Evolutionary conservation across 768 basidiomycete species (phyloP).

Genomic region (Tubosaeta sp.): DNA sequence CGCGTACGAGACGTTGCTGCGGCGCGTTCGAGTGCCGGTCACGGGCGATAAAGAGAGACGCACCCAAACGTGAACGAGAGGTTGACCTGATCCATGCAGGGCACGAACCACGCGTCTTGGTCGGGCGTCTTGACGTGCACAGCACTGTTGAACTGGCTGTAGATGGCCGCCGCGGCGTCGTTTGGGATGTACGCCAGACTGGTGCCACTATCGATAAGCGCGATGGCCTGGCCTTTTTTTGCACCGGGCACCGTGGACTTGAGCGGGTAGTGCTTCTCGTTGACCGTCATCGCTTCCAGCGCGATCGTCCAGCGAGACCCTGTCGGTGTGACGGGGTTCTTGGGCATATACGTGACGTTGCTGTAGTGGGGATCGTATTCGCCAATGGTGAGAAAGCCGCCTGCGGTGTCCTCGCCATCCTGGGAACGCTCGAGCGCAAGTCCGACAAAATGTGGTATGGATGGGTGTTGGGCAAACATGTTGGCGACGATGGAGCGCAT

Average conservation of each 20-base stretch:
- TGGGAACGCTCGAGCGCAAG: conserved; percentile 40
- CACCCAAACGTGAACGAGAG: conserved; percentile 23
- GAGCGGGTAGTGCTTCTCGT: conserved; percentile 26
- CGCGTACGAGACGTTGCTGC: conserved; percentile 26
- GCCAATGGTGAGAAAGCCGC: conserved; percentile 40
- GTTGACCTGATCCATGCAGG: conserved; percentile 28
- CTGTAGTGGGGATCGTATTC: conserved; percentile 37
- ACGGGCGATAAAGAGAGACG: background rate
- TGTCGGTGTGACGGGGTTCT: conserved; percentile 33
- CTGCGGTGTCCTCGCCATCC: conserved; percentile 37
- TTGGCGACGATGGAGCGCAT: conserved; percentile 35
- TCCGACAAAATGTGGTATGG: conserved; percentile 37
- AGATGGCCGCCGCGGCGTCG: conserved; percentile 35
- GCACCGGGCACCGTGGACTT: conserved; percentile 29
- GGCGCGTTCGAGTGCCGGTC: background rate
- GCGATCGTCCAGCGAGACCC: conserved; percentile 40
- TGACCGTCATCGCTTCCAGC: conserved; percentile 35
- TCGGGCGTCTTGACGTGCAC: conserved; percentile 28
- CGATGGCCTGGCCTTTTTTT: conserved; percentile 29
- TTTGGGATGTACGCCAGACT: conserved; percentile 36
- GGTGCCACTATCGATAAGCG: conserved; percentile 43
- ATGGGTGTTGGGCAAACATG: conserved; percentile 34
- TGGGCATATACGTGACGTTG: conserved; percentile 28
- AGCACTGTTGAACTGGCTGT: conserved; percentile 35
- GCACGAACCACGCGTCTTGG: conserved; percentile 36